Evolutionary conservation across 2,329 filamentous ascomycete species (phyloP).

Genomic region (Alternaria dauci): DNA sequence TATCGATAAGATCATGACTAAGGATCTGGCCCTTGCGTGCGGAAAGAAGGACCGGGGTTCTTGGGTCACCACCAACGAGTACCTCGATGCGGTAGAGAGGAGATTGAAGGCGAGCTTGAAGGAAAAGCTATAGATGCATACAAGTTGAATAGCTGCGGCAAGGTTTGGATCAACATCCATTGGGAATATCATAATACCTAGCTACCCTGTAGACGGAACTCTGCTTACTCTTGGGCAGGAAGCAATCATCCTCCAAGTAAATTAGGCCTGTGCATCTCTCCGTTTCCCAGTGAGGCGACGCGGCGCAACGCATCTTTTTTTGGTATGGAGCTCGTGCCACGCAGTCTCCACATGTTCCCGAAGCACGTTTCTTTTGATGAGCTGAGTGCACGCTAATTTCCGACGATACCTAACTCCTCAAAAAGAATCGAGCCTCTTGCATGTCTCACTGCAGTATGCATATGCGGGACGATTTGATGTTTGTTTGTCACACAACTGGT

Average conservation of each 20-base stretch:
- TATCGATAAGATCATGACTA: constrained; percentile 96
- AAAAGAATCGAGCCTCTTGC: constrained; percentile 12
- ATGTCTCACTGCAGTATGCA: constrained; percentile 34
- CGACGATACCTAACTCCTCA: constrained; percentile 5
- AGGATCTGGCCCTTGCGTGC: constrained; percentile 94
- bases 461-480: constrained; percentile 18
- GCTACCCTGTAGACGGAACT: neutral
- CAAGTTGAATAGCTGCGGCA: neutral
- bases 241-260: constrained; percentile 1
- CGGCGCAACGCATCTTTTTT: constrained; percentile 1
- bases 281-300: neutral
- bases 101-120: constrained; percentile 82
- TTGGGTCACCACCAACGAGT: constrained; percentile 90
- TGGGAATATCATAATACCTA: constrained; percentile 8
- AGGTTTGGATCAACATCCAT: neutral
- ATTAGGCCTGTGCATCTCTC: neutral
- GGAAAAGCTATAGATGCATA: constrained; percentile 71
- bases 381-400: constrained; percentile 6
- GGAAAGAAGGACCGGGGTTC: constrained; percentile 84
- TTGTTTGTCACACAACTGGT: constrained; percentile 40
- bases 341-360: constrained; percentile 3
- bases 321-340: constrained; percentile 5
- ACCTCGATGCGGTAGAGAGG: constrained; percentile 90
- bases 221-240: constrained; percentile 10
- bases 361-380: constrained; percentile 7